Base-by-base conservation (phyloP, 1,139 yeast genomes). In the Yamadazyma sp. region DNA sequence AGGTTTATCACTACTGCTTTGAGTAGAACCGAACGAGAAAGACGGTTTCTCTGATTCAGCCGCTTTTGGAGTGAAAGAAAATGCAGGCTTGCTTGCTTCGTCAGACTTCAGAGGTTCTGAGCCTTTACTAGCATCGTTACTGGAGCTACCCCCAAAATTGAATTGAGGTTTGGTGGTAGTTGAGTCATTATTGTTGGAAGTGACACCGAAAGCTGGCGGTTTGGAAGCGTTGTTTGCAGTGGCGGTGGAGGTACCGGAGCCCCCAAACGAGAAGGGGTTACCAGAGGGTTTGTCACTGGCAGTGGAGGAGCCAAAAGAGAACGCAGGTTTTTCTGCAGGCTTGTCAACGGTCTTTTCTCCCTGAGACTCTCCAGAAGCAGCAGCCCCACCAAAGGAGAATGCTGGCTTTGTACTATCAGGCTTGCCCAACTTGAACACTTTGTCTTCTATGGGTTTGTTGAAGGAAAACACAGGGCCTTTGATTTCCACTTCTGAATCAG, bases 391-490 rank as follows among this genome's bases (percentile, higher is more conserved):
- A 37, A 55, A 54, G 4, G 55, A 46, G 32, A 57, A 55, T 4
- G 53, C 49, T 24, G 59, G 51, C 28, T 41, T 44, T 15, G 51
- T 54, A 36, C 18, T 25, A 49, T 51, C 32, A 3, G 33, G 8
- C 27, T 31, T 20, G 9, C 17, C 37, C 6, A 79, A 56, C 45
- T 77, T 79, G 56, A 79, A 79, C 1, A 75, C 75, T 44, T 64
- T 67, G 37, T 70, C 79, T 41, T 70, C 65, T 14, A 75, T 69
- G 6, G 66, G 59, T 41, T 77, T 76, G 40, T 66, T 59, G 47
- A 81, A 74, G 4, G 73, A 70, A 53, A 84, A 84, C 11, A 75
- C 62, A 16, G 91, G 91, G 3, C 89, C 91, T 48, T 81, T 75
- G 17, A 81, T 75, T 49, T 75, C 79, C 14, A 79, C 58, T 38